Evolutionary conservation across 306 rosid species (phyloP), one percentile per base, ranked within the genome.

Genomic region (Trichosanthes truncata): DNA sequence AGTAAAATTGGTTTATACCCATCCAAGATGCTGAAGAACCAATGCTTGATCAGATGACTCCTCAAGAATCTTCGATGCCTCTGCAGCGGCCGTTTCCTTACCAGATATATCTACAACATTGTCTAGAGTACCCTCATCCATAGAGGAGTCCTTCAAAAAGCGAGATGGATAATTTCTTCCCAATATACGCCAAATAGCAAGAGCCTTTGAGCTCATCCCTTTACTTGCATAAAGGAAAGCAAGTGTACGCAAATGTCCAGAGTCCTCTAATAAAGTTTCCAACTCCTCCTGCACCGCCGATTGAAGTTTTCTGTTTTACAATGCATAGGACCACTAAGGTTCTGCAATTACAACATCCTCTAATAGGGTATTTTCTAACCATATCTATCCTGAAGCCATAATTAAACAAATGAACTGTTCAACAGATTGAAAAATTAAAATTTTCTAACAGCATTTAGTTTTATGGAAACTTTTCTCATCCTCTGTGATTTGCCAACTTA

Each of bases 1-100:
- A 76, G 52, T 52, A 79, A 51, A 68, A 49, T 4, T 38, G 72
- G 63, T 61, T 48, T 84, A 67, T 90, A 95, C 98, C 98, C 98
- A 95, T 90, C 97, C 97, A 83, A 95, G 91, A 90, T 95, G 96
- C 79, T 88, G 97, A 79, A 95, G 92, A 82, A 95, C 90, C 89
- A 95, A 90, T 75, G 82, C 90, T 78, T 89, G 88, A 84, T 91
- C 97, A 63, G 97, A 91, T 71, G 97, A 95, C 84, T 85, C 91
- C 92, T 90, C 91, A 26, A 95, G 98, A 87, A 95, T 93, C 87
- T 91, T 91, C 51, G 98, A 86, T 55, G 98, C 98, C 89, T 92
- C 98, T 20, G 87, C 85, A 21, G 97, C 97, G 83, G 98, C 98
- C 80, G 67, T 86, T 83, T 84, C 93, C 89, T 83, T 91, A 60